Evolutionary conservation across 169 alveolate species (phyloP).

Genomic region (Eimeria acervulina): DNA sequence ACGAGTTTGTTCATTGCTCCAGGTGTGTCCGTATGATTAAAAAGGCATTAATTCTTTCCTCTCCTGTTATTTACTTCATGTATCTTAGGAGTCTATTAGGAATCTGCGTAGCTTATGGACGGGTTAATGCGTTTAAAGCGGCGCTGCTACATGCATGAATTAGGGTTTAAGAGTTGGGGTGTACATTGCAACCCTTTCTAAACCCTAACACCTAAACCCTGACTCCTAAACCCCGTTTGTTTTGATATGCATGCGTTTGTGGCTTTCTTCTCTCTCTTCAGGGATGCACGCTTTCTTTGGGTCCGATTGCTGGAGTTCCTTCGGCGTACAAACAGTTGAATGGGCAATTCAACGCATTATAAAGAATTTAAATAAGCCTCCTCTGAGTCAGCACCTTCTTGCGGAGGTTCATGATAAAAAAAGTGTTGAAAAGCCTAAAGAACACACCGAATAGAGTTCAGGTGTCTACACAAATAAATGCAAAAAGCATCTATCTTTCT

Average conservation of each 20-base stretch:
- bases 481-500: too few species aligned
- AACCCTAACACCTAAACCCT: neutral
- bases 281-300: constrained; percentile 83
- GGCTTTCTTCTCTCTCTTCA: neutral
- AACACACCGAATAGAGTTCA: too few species aligned
- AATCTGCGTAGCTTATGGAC: too few species aligned
- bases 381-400: too few species aligned
- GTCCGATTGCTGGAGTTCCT: constrained; percentile 69
- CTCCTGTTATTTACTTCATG: neutral
- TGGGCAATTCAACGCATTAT: constrained; percentile 69
- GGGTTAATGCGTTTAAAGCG: too few species aligned
- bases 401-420: too few species aligned
- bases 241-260: neutral
- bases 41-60: neutral
- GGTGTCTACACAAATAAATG: too few species aligned
- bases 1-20: constrained; percentile 82
- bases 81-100: too few species aligned
- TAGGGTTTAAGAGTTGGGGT: too few species aligned
- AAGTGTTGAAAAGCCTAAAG: too few species aligned
- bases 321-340: constrained; percentile 75
- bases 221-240: neutral
- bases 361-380: too few species aligned
- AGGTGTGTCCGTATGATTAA: constrained; percentile 36
- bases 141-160: neutral
- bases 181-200: too few species aligned